Evolutionary conservation across 352 stramenopile species (phyloP).

Genomic region (Phytophthora sp.): DNA sequence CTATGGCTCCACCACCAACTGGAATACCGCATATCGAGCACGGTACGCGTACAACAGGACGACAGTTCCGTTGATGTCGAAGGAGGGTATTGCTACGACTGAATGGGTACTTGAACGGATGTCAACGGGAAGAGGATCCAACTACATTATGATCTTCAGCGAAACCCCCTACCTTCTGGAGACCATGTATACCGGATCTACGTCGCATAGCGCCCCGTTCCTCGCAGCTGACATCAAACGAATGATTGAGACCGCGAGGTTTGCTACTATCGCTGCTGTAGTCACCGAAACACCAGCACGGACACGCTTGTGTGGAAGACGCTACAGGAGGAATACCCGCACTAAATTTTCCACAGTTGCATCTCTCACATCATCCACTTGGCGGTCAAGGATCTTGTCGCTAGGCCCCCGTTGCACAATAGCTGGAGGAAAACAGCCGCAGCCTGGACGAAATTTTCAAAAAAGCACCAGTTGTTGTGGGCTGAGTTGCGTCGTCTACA

Average conservation of each 20-base stretch:
- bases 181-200: constrained; percentile 8
- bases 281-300: constrained; percentile 14
- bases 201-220: not conserved
- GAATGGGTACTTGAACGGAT: constrained; percentile 14
- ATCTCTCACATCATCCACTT: constrained; percentile 13
- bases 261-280: not conserved
- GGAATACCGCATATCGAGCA: no score
- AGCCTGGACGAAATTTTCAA: constrained; percentile 5
- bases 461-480: constrained; percentile 11
- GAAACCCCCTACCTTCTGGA: constrained; percentile 1
- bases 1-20: no score
- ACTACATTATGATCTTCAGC: constrained; percentile 7
- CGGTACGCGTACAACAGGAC: no score
- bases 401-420: not conserved
- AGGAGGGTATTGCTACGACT: no score
- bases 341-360: constrained; percentile 16
- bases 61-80: no score
- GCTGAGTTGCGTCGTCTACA: not conserved
- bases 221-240: constrained; percentile 6
- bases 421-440: not conserved
- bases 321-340: not conserved
- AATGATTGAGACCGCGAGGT: not conserved
- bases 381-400: constrained; percentile 11
- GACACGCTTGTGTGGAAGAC: not conserved
- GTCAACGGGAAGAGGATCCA: constrained; percentile 15